Percentiles rank a stretch among this genome's conserved stretches.
phyloP scores from a whole-genome alignment of 2,329 filamentous ascomycete genomes.

The Claviceps quebecensis region DNA sequence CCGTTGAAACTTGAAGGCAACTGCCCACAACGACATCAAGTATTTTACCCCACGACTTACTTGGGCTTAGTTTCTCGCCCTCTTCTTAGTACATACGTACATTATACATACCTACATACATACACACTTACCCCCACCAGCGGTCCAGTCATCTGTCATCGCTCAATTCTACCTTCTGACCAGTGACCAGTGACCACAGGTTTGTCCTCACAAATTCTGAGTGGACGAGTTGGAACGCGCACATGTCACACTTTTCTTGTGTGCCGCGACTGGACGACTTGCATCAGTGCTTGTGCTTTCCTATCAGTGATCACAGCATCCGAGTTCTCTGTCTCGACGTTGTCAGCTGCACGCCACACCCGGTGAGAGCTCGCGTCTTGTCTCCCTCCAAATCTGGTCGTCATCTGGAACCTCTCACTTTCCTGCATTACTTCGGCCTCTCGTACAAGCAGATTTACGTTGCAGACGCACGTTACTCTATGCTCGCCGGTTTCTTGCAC shows the following conservation, averaged over 20 bases:
- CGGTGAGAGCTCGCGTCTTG: slow-evolving; percentile 1
- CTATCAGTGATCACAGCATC: background rate
- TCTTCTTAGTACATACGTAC: background rate
- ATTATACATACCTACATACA: no score
- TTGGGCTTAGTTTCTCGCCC: slow-evolving; percentile 2
- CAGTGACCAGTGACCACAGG: no score
- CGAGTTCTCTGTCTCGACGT: slow-evolving; percentile 4
- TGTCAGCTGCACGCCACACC: slow-evolving; percentile 3
- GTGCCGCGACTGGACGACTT: slow-evolving; percentile 1
- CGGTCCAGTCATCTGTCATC: slow-evolving; percentile 4
- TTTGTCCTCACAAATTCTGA: background rate
- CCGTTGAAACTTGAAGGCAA: background rate
- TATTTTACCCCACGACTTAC: background rate
- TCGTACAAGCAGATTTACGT: background rate
- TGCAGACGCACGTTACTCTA: background rate
- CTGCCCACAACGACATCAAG: background rate
- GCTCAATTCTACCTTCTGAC: background rate
- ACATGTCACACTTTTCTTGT: slow-evolving; percentile 6
- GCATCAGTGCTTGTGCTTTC: slow-evolving; percentile 3
- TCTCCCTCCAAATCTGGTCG: background rate
- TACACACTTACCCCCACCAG: background rate
- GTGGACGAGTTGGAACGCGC: background rate
- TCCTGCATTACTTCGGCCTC: background rate
- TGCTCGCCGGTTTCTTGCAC: background rate
- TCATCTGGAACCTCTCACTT: slow-evolving; percentile 2